These are phyloP conservation scores for Ceratobasidium theobromae DNA, from an alignment of 1,284 basidiomycete species.

Conservation along the genomic window DNA sequence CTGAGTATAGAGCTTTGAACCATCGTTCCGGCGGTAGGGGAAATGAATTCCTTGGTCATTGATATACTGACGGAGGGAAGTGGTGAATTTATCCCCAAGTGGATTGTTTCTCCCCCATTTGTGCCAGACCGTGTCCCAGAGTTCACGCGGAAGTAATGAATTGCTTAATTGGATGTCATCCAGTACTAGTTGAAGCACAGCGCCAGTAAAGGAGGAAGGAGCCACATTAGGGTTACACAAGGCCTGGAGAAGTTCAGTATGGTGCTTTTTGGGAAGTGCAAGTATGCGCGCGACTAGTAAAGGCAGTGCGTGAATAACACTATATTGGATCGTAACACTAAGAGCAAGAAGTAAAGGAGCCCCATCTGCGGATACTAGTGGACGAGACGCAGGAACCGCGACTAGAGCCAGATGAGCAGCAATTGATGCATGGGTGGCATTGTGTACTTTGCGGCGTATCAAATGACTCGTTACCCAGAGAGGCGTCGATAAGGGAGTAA, in stretches of 20 bases:
- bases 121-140: conserved; percentile 12
- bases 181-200: neutral
- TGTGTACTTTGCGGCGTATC: neutral
- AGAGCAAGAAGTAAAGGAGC: conserved; percentile 5
- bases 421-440: neutral
- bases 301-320: neutral
- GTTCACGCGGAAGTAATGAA: neutral
- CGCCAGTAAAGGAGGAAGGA: neutral
- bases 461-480: conserved; percentile 18
- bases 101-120: neutral
- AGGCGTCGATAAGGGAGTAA: neutral
- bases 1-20: neutral
- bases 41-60: neutral
- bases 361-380: neutral
- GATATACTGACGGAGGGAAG: neutral
- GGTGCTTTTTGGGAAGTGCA: conserved; percentile 7
- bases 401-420: conserved; percentile 2
- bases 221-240: neutral
- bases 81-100: conserved; percentile 4
- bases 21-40: neutral
- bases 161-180: neutral
- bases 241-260: neutral
- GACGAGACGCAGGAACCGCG: neutral
- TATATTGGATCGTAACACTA: neutral
- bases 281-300: conserved; percentile 1